Evolutionary conservation across 164 flowering plant species (phyloP), one percentile per base, ranked within the genome.

Genomic region (Akebia trifoliata): DNA sequence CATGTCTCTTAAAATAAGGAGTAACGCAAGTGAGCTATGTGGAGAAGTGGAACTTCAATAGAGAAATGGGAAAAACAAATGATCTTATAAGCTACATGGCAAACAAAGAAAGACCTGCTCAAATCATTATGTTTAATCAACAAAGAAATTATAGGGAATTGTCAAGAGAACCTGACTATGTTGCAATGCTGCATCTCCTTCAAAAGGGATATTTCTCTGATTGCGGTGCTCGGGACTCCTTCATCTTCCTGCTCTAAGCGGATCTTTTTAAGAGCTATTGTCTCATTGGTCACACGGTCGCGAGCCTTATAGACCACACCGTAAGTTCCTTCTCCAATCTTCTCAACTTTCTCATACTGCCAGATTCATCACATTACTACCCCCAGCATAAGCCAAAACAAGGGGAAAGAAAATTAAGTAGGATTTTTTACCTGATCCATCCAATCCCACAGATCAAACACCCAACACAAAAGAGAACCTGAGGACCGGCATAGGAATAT

Each of bases 301-400:
- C 91, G 86, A 42, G 97, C 97, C 78, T 87, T 90, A 68, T 90
- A 90, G n/a, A 90, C 97, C 51, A 90, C 95, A 45, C 97, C 97
- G 65, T 90, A 87, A 11, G 95, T 87, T 54, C 97, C 97, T 68
- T 90, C 95, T 45, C 97, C 97, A 53, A 90, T 87, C 84, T 90
- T 90, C 81, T 90, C 97, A 62, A 87, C 93, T 56, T 87, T 87
- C 74, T 90, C 95, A 55, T 90, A 90, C 97, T 90, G 67, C 71
- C 18, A 51, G 10, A 24, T 22, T 50, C 22, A 48, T 28, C 37
- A 40, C n/a, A n/a, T n/a, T n/a, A n/a, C n/a, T n/a, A n/a, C n/a
- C n/a, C 21, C 12, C 10, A 11, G 6, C 25, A 22, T 18, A 40
- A 18, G 32, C 6, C 3, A 22, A 53, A 22, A 31, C 21, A 40